A percentile compares a stretch with the other conserved stretches of the same genome.
phyloP scores from a whole-genome alignment of 805 yeast genomes.

The Saccharomyces paradoxus region DNA sequence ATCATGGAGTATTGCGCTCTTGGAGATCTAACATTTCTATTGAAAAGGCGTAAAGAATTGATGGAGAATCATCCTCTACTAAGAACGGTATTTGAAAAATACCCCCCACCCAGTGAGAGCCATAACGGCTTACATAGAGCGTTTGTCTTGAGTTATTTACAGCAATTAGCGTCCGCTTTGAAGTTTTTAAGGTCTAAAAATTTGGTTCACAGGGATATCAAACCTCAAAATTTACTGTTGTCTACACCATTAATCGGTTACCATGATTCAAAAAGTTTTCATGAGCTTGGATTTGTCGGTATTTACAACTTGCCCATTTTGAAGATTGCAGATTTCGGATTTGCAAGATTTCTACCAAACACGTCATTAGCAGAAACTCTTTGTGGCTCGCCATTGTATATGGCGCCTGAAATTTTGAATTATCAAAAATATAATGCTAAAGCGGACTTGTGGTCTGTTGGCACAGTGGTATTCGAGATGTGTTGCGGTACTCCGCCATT shows the following conservation, averaged over 20 bases:
- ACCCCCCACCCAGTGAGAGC: constrained; percentile 68
- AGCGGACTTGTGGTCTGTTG: constrained; percentile 97
- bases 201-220: constrained; percentile 85
- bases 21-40: constrained; percentile 87
- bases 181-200: constrained; percentile 73
- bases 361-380: constrained; percentile 93
- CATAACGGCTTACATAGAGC: constrained; percentile 74
- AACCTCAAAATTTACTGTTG: constrained; percentile 71
- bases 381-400: constrained; percentile 94
- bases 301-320: constrained; percentile 82
- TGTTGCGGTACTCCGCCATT: constrained; percentile 95
- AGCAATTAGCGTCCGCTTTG: constrained; percentile 80
- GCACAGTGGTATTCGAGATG: constrained; percentile 94
- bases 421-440: constrained; percentile 95
- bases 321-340: constrained; percentile 95
- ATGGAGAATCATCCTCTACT: constrained; percentile 70
- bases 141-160: constrained; percentile 73
- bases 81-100: constrained; percentile 64
- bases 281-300: constrained; percentile 57
- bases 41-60: constrained; percentile 65
- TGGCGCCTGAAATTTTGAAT: constrained; percentile 96
- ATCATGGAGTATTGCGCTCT: constrained; percentile 95
- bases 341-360: constrained; percentile 88
- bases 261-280: constrained; percentile 47
- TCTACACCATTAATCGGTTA: constrained; percentile 64